Conservation (phyloP, 345 rosid species). For the Trapa incisa region DNA sequence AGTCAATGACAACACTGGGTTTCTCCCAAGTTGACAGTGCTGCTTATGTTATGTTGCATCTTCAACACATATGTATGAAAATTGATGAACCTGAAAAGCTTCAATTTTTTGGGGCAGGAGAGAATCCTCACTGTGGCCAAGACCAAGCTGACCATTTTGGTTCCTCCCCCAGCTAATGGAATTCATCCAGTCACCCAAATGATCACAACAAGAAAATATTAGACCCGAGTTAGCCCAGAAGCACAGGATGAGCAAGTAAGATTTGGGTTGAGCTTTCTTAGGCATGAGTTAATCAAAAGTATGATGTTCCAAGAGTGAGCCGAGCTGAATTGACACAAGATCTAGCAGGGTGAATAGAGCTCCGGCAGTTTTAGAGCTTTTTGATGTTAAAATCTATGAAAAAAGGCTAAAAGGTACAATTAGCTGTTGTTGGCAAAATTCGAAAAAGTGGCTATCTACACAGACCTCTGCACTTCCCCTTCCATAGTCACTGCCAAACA, state of each 20-base stretch:
- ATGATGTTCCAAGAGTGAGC: not conserved
- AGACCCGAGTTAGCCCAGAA: not conserved
- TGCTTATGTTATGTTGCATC: not conserved
- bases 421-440: not conserved
- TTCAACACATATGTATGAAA: not conserved
- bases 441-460: not conserved
- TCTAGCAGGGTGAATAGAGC: not conserved
- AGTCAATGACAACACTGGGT: not conserved
- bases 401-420: not conserved
- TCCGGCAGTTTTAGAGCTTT: not conserved
- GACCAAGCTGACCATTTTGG: conserved; percentile 99
- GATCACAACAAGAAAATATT: not conserved
- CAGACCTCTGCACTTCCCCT: conserved; percentile 79
- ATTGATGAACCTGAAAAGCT: conserved; percentile 61
- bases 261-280: not conserved
- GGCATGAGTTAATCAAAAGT: not conserved
- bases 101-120: conserved; percentile 77
- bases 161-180: conserved; percentile 86
- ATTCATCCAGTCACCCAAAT: not conserved
- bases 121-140: conserved; percentile 76
- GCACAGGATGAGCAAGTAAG: not conserved
- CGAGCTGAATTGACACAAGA: not conserved
- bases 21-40: not conserved
- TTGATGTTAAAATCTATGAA: not conserved
- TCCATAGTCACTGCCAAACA: conserved; percentile 88